Conservation (phyloP, 1,139 yeast species). For the Hanseniaspora uvarum region DNA sequence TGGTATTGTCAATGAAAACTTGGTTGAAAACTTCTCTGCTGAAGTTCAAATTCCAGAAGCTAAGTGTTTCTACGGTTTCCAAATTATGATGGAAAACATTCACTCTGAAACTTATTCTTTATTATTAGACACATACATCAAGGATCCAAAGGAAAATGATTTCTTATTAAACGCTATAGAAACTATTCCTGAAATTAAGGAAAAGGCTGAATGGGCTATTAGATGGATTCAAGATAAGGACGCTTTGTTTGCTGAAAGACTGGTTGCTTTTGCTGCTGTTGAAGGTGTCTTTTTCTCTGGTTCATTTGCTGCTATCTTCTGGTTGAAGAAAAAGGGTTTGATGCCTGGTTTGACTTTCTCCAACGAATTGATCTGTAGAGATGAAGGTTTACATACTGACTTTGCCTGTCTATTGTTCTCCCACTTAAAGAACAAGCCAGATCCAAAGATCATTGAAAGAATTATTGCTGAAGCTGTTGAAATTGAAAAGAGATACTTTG, state of each 20-base stretch:
- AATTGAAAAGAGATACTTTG: constrained; percentile 87
- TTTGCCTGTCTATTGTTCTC: constrained; percentile 92
- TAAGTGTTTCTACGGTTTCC: constrained; percentile 97
- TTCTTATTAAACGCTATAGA: constrained; percentile 88
- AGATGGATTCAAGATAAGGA: constrained; percentile 86
- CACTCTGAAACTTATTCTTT: constrained; percentile 95
- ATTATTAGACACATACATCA: constrained; percentile 85
- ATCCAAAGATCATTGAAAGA: constrained; percentile 61
- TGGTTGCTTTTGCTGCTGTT: constrained; percentile 97
- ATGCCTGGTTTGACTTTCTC: constrained; percentile 98
- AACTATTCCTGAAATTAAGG: constrained; percentile 83
- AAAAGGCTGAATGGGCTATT: constrained; percentile 97
- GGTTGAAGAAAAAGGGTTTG: constrained; percentile 95
- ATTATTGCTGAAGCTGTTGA: constrained; percentile 91
- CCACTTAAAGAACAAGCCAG: constrained; percentile 84
- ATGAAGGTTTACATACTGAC: constrained; percentile 97
- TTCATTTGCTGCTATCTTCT: constrained; percentile 93
- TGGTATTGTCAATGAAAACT: constrained; percentile 93
- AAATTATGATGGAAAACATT: constrained; percentile 98
- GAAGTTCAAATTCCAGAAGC: constrained; percentile 98
- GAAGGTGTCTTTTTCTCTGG: constrained; percentile 98
- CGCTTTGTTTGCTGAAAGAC: constrained; percentile 86
- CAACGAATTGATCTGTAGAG: constrained; percentile 93
- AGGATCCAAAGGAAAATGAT: constrained; percentile 85
- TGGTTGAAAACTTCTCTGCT: constrained; percentile 92